Conservation (phyloP, 345 rosid genomes). For the Citrus glauca region DNA sequence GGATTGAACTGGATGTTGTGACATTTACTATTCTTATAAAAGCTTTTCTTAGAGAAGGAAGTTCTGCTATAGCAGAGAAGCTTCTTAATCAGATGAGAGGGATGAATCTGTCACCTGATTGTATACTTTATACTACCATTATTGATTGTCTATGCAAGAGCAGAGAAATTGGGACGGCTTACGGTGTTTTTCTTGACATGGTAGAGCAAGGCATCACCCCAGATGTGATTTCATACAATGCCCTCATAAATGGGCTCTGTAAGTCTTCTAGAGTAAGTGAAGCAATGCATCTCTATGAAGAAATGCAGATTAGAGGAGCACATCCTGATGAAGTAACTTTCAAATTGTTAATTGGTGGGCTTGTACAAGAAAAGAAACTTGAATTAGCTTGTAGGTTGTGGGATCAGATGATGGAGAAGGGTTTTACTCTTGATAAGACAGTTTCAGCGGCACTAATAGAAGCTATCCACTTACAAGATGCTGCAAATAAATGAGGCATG, state of each 20-base stretch:
- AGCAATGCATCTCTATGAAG: slow-evolving; percentile 62
- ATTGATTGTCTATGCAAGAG: slow-evolving; percentile 74
- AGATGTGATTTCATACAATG: slow-evolving; percentile 72
- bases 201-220: slow-evolving; percentile 64
- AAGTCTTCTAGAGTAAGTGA: slow-evolving; percentile 52
- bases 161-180: slow-evolving; percentile 65
- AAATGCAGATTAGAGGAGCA: slow-evolving; percentile 60
- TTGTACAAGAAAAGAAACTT: slow-evolving; percentile 54
- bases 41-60: slow-evolving; percentile 63
- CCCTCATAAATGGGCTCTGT: slow-evolving; percentile 79
- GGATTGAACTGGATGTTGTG: slow-evolving; percentile 63
- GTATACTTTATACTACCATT: slow-evolving; percentile 74
- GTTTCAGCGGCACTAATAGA: slow-evolving; percentile 62
- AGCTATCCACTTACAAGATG: slow-evolving; percentile 36
- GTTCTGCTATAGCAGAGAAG: slow-evolving; percentile 51
- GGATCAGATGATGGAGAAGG: slow-evolving; percentile 99
- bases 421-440: slow-evolving; percentile 81
- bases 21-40: slow-evolving; percentile 73
- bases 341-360: slow-evolving; percentile 80
- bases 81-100: slow-evolving; percentile 70
- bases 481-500: slow-evolving; percentile 27
- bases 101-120: slow-evolving; percentile 60
- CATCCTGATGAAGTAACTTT: slow-evolving; percentile 81
- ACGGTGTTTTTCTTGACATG: slow-evolving; percentile 64
- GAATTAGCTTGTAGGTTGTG: slow-evolving; percentile 69